Evolutionary conservation across 2,329 filamentous ascomycete species (phyloP), one percentile per base, ranked within the genome.

Genomic region (Stachybotrys chartarum): DNA sequence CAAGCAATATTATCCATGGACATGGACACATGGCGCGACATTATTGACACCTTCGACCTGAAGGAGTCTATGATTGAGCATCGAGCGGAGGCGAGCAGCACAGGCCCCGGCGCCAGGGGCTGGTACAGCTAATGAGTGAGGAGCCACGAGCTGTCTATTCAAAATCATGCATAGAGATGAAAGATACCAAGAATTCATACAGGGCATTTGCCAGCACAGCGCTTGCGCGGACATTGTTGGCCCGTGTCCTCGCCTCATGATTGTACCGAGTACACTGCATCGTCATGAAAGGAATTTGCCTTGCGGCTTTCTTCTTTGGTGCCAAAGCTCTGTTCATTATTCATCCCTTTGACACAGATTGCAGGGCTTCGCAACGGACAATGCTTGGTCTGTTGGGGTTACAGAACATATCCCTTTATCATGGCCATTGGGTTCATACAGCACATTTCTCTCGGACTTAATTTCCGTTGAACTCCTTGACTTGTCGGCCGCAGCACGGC

Each of bases 1-100:
- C 94, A 99, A 72, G 90, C 92, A 12, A 87, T 99, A 24, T 83
- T 97, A 67, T 87, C 88, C 12, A 82, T 99, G 58, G 91, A 97
- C 63, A 94, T 91, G 76, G 79, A 83, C 1, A 89, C 83, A 0
- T 99, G 93, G 93, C 76, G 83, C 61, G 82, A 89, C 18, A 78
- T 97, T 49, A 86, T 96, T 51, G 71, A 88, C 10, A 83, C 83
- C 0, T 95, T 92, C 64, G 76, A 87, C 30, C 90, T 97, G 60
- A 80, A 75, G n/a, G 78, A 90, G 60, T 79, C 89, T 1, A 86
- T 97, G 71, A 97, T 99, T 59, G 82, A 86, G n/a, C 88, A 96
- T 69, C 83, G 94, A 16, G 75, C 82, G 58, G 85, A 90, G 59
- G 75, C 81, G 55, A 70, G 70, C 7, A 70, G 69, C 32, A 68